Evolutionary conservation across 768 basidiomycete species (phyloP).

Genomic region (Tulasnella sp.): DNA sequence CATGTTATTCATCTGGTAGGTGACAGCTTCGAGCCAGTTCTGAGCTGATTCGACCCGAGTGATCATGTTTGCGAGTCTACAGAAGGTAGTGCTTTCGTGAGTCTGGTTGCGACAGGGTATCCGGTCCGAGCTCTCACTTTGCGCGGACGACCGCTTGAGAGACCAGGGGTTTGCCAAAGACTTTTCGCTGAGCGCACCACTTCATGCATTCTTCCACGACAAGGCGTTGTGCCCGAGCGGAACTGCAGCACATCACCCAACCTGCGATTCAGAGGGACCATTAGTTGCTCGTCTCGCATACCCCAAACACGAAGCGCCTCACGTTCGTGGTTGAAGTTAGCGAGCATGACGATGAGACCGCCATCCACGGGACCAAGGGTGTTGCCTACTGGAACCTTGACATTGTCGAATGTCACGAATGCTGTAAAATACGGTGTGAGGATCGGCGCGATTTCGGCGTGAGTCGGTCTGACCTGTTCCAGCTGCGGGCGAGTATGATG

Average conservation of each 20-base stretch:
- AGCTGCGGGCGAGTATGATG: slow-evolving; percentile 81
- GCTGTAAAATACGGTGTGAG: slow-evolving; percentile 35
- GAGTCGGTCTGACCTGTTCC: slow-evolving; percentile 51
- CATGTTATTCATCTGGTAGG: slow-evolving; percentile 87
- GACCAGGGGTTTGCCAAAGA: slow-evolving; percentile 72
- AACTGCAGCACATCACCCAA: slow-evolving; percentile 83
- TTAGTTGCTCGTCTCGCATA: neutral
- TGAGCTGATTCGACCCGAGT: slow-evolving; percentile 75
- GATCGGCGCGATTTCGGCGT: slow-evolving; percentile 31
- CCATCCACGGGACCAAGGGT: slow-evolving; percentile 76
- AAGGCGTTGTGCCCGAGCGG: slow-evolving; percentile 58
- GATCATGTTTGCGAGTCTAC: slow-evolving; percentile 74
- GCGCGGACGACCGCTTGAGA: slow-evolving; percentile 82
- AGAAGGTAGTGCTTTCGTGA: neutral
- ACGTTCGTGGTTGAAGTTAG: slow-evolving; percentile 91
- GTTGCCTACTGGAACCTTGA: slow-evolving; percentile 81
- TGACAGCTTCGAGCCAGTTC: slow-evolving; percentile 82
- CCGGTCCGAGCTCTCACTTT: slow-evolving; percentile 43
- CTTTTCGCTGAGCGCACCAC: slow-evolving; percentile 87
- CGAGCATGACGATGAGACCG: slow-evolving; percentile 60
- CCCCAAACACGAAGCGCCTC: neutral
- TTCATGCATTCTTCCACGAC: slow-evolving; percentile 82
- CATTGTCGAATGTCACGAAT: slow-evolving; percentile 77
- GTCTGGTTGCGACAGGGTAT: slow-evolving; percentile 5
- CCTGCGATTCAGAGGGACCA: slow-evolving; percentile 31